A percentile compares a stretch with the other conserved stretches of the same genome.
phyloP scores from a whole-genome alignment of 257 asterid species.

The Buddleja alternifolia region DNA sequence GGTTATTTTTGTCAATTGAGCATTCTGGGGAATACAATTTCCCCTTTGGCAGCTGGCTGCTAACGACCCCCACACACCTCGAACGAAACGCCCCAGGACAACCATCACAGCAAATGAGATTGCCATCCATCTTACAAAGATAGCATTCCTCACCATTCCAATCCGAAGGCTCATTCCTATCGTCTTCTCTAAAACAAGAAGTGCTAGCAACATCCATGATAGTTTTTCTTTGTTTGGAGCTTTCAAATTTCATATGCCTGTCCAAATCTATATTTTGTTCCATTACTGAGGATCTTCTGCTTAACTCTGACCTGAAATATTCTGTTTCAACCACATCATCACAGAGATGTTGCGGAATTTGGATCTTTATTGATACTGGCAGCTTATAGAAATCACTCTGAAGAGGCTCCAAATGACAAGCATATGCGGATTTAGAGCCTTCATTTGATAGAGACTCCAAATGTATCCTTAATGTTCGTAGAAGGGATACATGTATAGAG shows the following conservation, averaged over 20 bases:
- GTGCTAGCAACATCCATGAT: conserved; percentile 51
- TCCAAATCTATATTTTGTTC: conserved; percentile 57
- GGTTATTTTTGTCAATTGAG: conserved; percentile 61
- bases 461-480: conserved; percentile 77
- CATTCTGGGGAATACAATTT: conserved; percentile 99
- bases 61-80: conserved; percentile 87
- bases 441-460: conserved; percentile 71
- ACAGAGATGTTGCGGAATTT: conserved; percentile 79
- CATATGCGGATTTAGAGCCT: conserved; percentile 63
- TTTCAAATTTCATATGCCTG: conserved; percentile 45
- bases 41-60: conserved; percentile 89
- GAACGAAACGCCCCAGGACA: conserved; percentile 98
- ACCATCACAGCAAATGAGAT: conserved; percentile 95
- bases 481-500: conserved; percentile 78
- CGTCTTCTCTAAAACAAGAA: conserved; percentile 69
- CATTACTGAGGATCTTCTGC: conserved; percentile 58
- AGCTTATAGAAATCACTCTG: conserved; percentile 69
- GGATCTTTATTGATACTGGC: conserved; percentile 69
- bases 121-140: conserved; percentile 97
- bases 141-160: conserved; percentile 93
- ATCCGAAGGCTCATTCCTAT: conserved; percentile 58
- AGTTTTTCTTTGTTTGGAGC: conserved; percentile 60
- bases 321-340: conserved; percentile 92
- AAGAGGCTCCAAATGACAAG: conserved; percentile 58
- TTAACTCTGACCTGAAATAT: conserved; percentile 69